These are phyloP conservation scores for Begonia peltatifolia DNA, from an alignment of 306 rosid species.

Conservation along the genomic window DNA sequence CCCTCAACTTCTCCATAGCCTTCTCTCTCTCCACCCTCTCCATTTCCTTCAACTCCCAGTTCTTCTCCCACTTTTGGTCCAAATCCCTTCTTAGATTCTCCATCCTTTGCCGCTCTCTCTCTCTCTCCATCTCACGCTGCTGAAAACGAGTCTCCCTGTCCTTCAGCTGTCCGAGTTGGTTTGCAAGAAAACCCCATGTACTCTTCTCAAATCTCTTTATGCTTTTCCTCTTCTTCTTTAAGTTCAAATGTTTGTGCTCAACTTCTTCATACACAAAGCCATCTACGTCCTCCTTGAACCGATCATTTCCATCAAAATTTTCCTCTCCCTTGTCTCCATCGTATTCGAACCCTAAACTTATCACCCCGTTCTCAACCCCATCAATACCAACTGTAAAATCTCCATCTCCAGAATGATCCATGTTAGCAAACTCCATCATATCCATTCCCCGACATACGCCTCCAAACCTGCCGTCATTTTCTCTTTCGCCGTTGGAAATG, in stretches of 20 bases:
- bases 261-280: conserved; percentile 67
- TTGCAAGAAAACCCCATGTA: conserved; percentile 53
- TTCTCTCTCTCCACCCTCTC: conserved; percentile 45
- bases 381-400: conserved; percentile 58
- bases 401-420: conserved; percentile 66
- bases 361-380: conserved; percentile 75
- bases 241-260: conserved; percentile 36
- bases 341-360: conserved; percentile 71
- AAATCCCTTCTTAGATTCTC: conserved; percentile 38
- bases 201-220: conserved; percentile 50
- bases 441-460: conserved; percentile 43
- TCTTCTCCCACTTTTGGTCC: conserved; percentile 59
- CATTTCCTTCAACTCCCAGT: conserved; percentile 50
- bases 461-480: conserved; percentile 37
- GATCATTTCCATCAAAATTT: conserved; percentile 49
- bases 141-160: conserved; percentile 69
- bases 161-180: conserved; percentile 55
- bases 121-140: conserved; percentile 66
- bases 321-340: conserved; percentile 67
- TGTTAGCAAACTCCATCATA: conserved; percentile 58
- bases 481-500: conserved; percentile 31
- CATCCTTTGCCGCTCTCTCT: conserved; percentile 55
- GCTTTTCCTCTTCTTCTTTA: conserved; percentile 53
- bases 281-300: conserved; percentile 50
- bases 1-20: conserved; percentile 43